Percentiles rank a stretch among this genome's conserved stretches.
These are phyloP conservation scores for Caryopteris hybrid DNA, from an alignment of 305 asterid genomes.

Conservation along the genomic window DNA sequence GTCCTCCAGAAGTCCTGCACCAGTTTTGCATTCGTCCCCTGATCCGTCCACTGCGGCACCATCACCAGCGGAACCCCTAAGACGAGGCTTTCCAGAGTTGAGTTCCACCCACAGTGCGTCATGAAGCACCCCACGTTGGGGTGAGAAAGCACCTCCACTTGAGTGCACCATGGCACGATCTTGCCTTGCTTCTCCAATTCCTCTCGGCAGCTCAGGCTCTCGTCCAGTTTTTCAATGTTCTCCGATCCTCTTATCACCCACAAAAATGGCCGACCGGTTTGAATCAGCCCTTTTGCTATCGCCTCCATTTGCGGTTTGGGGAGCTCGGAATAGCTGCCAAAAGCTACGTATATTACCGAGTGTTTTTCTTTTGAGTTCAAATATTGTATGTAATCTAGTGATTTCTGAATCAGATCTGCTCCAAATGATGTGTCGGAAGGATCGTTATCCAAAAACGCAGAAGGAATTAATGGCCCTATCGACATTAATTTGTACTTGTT, in stretches of 20 bases:
- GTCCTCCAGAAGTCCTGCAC: conserved; percentile 46
- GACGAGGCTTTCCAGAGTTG: conserved; percentile 35
- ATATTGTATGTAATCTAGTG: conserved; percentile 21
- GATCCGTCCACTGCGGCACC: conserved; percentile 46
- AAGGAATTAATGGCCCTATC: conserved; percentile 29
- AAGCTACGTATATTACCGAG: conserved; percentile 43
- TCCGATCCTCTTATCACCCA: conserved; percentile 19
- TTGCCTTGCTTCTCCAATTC: conserved; percentile 30
- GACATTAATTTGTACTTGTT: conserved; percentile 21
- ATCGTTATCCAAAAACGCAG: conserved; percentile 28
- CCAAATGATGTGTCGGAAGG: conserved; percentile 22
- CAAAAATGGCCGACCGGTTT: conserved; percentile 1
- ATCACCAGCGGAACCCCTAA: conserved; percentile 39
- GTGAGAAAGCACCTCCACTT: conserved; percentile 31
- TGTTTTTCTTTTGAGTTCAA: conserved; percentile 22
- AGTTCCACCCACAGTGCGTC: conserved; percentile 48
- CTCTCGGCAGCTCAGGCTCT: conserved; percentile 16
- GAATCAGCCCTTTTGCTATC: background rate
- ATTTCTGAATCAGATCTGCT: conserved; percentile 18
- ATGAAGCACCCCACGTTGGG: conserved; percentile 28
- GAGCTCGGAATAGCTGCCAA: conserved; percentile 37
- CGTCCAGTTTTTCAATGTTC: background rate
- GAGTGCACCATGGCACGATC: conserved; percentile 38
- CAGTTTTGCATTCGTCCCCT: conserved; percentile 36
- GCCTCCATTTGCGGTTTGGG: conserved; percentile 24